Evolutionary conservation across 768 basidiomycete genomes (phyloP).

Genomic region (Strobilomyces dryophilus): DNA sequence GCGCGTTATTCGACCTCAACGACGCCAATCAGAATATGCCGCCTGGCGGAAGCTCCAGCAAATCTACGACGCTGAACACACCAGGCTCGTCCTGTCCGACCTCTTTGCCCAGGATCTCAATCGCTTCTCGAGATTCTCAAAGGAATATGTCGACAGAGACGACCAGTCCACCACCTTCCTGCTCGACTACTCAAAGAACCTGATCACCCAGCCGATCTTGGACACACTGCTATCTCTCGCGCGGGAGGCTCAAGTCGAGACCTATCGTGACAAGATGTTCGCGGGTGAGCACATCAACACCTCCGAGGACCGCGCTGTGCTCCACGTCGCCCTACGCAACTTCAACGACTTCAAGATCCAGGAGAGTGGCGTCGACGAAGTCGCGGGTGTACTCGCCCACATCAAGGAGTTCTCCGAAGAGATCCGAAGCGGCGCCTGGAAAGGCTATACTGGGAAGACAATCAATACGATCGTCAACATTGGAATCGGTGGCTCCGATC

Average conservation of each 20-base stretch:
- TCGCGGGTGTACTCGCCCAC: constrained; percentile 78
- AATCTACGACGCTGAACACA: constrained; percentile 68
- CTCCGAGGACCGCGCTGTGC: constrained; percentile 93
- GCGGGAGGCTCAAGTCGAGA: constrained; percentile 82
- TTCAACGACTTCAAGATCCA: constrained; percentile 71
- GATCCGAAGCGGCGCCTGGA: constrained; percentile 86
- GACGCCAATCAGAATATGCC: constrained; percentile 59
- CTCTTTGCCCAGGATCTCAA: constrained; percentile 87
- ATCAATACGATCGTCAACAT: constrained; percentile 98
- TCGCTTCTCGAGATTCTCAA: constrained; percentile 84
- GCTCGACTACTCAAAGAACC: constrained; percentile 95
- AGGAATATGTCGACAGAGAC: constrained; percentile 61
- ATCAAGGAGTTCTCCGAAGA: constrained; percentile 87
- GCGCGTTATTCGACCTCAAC: background rate
- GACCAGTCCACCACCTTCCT: constrained; percentile 77
- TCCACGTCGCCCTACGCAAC: constrained; percentile 90
- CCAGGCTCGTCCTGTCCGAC: constrained; percentile 81
- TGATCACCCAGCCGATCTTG: constrained; percentile 84
- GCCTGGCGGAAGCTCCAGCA: constrained; percentile 90
- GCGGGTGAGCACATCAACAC: constrained; percentile 97
- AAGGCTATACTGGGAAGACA: constrained; percentile 93
- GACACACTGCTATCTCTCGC: constrained; percentile 73
- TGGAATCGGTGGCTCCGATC: constrained; percentile 96
- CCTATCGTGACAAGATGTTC: constrained; percentile 89
- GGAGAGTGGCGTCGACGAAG: constrained; percentile 81